phyloP scores from a whole-genome alignment of 2,329 filamentous ascomycete species.

The Dactylellina sp. region DNA sequence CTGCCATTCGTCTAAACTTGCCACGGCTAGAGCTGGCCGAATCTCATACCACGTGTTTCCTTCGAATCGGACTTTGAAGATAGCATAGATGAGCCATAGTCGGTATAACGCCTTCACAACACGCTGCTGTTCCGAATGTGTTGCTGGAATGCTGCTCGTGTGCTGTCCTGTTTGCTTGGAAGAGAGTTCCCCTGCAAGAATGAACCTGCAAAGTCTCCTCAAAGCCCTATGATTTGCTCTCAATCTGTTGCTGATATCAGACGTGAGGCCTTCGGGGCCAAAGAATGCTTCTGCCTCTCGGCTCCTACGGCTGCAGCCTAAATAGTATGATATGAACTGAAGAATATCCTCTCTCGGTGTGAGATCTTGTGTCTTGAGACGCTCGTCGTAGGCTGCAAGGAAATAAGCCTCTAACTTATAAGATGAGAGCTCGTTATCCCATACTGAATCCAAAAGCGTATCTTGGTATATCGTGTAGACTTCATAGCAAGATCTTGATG shows the following conservation, averaged over 20 bases:
- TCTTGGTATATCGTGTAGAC: slow-evolving; percentile 11
- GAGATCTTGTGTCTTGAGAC: background rate
- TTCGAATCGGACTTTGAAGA: background rate
- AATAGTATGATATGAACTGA: too few relatives aligned
- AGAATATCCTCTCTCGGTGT: too few relatives aligned
- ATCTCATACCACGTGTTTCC: background rate
- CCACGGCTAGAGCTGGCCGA: background rate
- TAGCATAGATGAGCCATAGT: slow-evolving; percentile 8
- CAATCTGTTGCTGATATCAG: background rate
- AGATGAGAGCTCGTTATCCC: slow-evolving; percentile 2
- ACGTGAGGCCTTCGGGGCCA: background rate
- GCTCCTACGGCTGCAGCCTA: background rate
- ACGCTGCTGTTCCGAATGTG: slow-evolving; percentile 1
- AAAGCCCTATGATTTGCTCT: background rate
- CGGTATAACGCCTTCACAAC: slow-evolving; percentile 17
- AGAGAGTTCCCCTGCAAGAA: background rate
- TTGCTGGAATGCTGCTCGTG: background rate
- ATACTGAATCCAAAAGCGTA: background rate
- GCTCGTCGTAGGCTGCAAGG: background rate
- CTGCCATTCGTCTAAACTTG: slow-evolving; percentile 8
- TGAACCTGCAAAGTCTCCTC: slow-evolving; percentile 1
- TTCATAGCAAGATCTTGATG: background rate
- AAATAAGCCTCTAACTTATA: slow-evolving; percentile 27
- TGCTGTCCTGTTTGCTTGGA: background rate
- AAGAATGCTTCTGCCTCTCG: background rate